Base-by-base conservation (phyloP, 495 filamentous ascomycete genomes). In the Apiosordaria backusii region DNA sequence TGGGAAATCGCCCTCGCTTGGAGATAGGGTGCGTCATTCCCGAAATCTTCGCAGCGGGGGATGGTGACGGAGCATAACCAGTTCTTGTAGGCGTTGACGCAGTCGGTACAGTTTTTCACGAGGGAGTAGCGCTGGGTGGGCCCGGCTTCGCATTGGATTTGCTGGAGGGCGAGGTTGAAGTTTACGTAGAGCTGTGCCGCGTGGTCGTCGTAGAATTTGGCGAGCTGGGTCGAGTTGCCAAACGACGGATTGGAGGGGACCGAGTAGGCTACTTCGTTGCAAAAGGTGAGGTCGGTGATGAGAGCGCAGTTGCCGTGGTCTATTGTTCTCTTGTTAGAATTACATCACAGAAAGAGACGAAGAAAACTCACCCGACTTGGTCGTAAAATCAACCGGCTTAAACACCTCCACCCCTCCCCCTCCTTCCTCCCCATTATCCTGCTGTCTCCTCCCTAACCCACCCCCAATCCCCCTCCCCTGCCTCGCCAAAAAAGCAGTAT, bases 21-120 rank as follows among this genome's bases (percentile, higher is more conserved):
- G 1, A 93, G 84, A 71, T 79, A 90, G 0, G 75, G 2, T 1
- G 81, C 76, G 0, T 69, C 60, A 25, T 82, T 85, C 60, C 84
- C 87, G 69, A 89, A 93, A 78, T 96, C 94, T 68, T 87, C 87
- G 82, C 95, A 99, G 52, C 91, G 89, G 0, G 95, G 95, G 69
- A 99, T 95, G 16, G 86, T 89, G 40, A 98, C 93, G 58, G 91
- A 86, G 80, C 95, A 99, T 52, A 99, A 87, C 95, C 95, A 99
- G 68, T 87, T 78, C 74, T 91, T 96, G 81, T 99, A 99, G 5
- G 92, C 91, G 2, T 68, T 65, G 7, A 82, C 87, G 77, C 95
- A 99, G 78, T 93, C 85, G 24, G 70, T 70, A 80, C 95, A 99
- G 71, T 75, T 84, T 24, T 87, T 83, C 0, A 86, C 89, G 35